A percentile compares a stretch with the other conserved stretches of the same genome.
phyloP scores from a whole-genome alignment of 2,329 filamentous ascomycete species.

The Basipetospora chlamydospora region DNA sequence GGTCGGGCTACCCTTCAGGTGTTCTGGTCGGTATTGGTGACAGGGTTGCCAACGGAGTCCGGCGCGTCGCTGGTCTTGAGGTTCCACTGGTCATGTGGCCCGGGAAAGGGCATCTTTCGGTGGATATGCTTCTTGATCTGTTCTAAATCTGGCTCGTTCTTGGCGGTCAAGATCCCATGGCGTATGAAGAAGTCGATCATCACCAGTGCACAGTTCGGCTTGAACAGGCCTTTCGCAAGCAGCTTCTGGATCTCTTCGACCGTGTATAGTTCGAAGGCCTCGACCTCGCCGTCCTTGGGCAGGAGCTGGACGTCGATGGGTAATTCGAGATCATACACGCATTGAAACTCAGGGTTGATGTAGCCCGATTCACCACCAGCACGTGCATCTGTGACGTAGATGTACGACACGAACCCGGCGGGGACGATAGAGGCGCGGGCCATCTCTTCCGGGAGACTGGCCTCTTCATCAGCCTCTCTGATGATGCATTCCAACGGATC shows the following conservation, averaged over 20 bases:
- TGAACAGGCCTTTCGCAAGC: slow-evolving; percentile 63
- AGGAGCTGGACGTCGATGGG: slow-evolving; percentile 50
- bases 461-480: slow-evolving; percentile 81
- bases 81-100: slow-evolving; percentile 32
- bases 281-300: slow-evolving; percentile 81
- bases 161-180: slow-evolving; percentile 62
- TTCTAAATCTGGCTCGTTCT: slow-evolving; percentile 65
- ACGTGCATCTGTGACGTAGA: slow-evolving; percentile 60
- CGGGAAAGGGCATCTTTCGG: slow-evolving; percentile 67
- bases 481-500: slow-evolving; percentile 67
- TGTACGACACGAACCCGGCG: slow-evolving; percentile 67
- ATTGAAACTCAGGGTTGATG: slow-evolving; percentile 83
- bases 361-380: slow-evolving; percentile 70
- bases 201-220: slow-evolving; percentile 80
- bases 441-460: slow-evolving; percentile 56
- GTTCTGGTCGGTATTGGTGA: too few species aligned
- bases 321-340: slow-evolving; percentile 78
- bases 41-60: too few species aligned
- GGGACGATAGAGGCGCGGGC: slow-evolving; percentile 45
- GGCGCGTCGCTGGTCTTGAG: background rate
- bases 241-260: slow-evolving; percentile 62
- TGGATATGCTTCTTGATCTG: slow-evolving; percentile 66
- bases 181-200: slow-evolving; percentile 82
- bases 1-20: too few species aligned
- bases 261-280: slow-evolving; percentile 63